Base-by-base conservation (phyloP, 768 basidiomycete species). In the Hortiboletus flavorubellus region DNA sequence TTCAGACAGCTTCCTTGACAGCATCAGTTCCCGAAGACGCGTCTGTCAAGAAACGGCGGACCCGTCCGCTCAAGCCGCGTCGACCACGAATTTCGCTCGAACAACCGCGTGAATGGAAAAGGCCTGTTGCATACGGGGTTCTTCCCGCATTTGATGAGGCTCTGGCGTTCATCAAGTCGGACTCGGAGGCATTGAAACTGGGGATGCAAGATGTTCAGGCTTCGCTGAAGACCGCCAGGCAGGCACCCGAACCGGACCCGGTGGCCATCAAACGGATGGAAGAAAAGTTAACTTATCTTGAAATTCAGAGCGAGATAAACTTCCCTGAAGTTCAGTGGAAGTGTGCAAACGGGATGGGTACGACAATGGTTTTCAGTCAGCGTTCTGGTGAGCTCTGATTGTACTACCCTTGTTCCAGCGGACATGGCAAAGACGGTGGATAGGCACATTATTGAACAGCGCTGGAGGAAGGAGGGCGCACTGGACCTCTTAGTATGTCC, bases 61-160 rank as follows among this genome's bases (percentile, higher is more conserved):
- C 14, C 2, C 69, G 60, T 33, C 59, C 51, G 12, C 47, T 66
- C 29, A 71, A 63, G 38, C 62, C 76, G 18, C 68, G 70, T 57
- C 77, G 87, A 18, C 80, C 87, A 5, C 56, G 68, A 14, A 85
- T 87, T 46, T 80, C 78, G 23, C 65, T 78, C 9, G 72, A 73
- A 41, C 72, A 71, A 1, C 86, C 85, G 2, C 76, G 82, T 23
- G 68, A 80, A 69, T 91, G 87, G 86, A 83, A 81, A 46, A 64
- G 80, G 15, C 86, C 89, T 5, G 68, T 91, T 5, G 78, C 75
- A 12, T 68, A 69, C 21, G 87, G 87, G 7, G 79, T 85, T 8
- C 70, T 91, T 29, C 87, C 87, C 3, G 88, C 84, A 5, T 97
- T 93, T 64, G 96, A 98, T 72, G 80, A 88, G 51, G 93, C 95